phyloP scores from a whole-genome alignment of 352 stramenopile genomes.

The Pythium dissotocum region DNA sequence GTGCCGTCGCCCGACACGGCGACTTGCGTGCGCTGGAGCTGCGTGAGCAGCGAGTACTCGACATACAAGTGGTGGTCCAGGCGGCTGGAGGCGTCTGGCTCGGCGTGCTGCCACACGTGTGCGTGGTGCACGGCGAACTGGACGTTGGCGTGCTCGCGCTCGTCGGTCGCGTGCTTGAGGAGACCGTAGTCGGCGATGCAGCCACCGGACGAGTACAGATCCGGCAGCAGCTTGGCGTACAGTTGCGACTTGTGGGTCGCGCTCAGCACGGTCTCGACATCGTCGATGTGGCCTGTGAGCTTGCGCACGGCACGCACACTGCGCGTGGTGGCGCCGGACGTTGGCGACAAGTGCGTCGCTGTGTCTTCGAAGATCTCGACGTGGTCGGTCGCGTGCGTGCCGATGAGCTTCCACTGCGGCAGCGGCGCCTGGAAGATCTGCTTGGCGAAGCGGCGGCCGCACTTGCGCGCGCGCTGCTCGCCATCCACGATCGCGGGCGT shows the following conservation, averaged over 20 bases:
- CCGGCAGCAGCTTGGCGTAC: conserved; percentile 42
- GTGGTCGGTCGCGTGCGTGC: conserved; percentile 44
- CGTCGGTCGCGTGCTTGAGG: conserved; percentile 58
- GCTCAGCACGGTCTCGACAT: conserved; percentile 55
- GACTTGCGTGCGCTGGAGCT: conserved; percentile 58
- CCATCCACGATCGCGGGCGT: conserved; percentile 33
- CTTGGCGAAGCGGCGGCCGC: conserved; percentile 58
- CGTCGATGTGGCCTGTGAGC: conserved; percentile 45
- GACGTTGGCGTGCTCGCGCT: conserved; percentile 60
- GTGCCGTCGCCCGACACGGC: conserved; percentile 27
- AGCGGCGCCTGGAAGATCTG: conserved; percentile 56
- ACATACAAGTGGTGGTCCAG: conserved; percentile 53
- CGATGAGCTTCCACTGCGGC: conserved; percentile 70
- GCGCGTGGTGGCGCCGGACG: conserved; percentile 23
- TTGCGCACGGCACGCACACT: conserved; percentile 59
- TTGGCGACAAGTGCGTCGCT: background rate
- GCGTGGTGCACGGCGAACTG: conserved; percentile 54
- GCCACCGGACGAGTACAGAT: conserved; percentile 45
- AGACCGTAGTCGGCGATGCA: conserved; percentile 44
- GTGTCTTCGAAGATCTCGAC: conserved; percentile 63
- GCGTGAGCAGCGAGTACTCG: conserved; percentile 61
- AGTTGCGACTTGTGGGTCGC: conserved; percentile 40
- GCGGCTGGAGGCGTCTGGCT: conserved; percentile 10
- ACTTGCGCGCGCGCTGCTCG: conserved; percentile 54
- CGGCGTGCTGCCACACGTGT: conserved; percentile 26